These are phyloP conservation scores for Cystobasidium slooffiae DNA, from an alignment of 1,284 basidiomycete species.

Conservation along the genomic window DNA sequence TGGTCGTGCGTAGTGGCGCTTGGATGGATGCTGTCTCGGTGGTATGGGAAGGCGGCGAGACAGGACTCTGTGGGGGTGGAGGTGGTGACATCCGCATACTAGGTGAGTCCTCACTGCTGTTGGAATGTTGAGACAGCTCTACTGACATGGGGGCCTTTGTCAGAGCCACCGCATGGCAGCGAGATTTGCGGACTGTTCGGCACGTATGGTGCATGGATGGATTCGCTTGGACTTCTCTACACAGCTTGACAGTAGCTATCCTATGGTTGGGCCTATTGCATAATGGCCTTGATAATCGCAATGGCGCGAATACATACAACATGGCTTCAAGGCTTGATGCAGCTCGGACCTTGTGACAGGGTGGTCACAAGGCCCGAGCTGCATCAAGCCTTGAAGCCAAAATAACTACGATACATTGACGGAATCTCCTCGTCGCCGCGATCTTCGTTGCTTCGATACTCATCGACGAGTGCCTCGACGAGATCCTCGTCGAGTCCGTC, in stretches of 20 bases:
- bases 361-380: no score
- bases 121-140: neutral
- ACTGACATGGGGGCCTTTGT: neutral
- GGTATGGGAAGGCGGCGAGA: slow-evolving; percentile 39
- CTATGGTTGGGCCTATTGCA: neutral
- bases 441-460: no score
- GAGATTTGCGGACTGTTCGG: slow-evolving; percentile 33
- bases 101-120: slow-evolving; percentile 6
- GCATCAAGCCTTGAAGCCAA: no score
- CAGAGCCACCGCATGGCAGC: slow-evolving; percentile 33
- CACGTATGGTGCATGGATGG: slow-evolving; percentile 33
- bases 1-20: slow-evolving; percentile 39
- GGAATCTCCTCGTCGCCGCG: no score
- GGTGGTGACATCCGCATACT: slow-evolving; percentile 39
- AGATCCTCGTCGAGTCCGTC: no score
- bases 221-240: slow-evolving; percentile 33
- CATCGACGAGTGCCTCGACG: no score
- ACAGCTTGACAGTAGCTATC: neutral
- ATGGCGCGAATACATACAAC: no score
- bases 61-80: slow-evolving; percentile 36
- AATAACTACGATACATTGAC: no score
- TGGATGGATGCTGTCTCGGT: slow-evolving; percentile 42
- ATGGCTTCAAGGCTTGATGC: neutral
- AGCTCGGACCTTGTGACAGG: neutral
- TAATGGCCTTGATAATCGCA: no score